Evolutionary conservation across 2,329 filamentous ascomycete species (phyloP), one percentile per base, ranked within the genome.

Genomic region (Ceratocystis smalleyi): DNA sequence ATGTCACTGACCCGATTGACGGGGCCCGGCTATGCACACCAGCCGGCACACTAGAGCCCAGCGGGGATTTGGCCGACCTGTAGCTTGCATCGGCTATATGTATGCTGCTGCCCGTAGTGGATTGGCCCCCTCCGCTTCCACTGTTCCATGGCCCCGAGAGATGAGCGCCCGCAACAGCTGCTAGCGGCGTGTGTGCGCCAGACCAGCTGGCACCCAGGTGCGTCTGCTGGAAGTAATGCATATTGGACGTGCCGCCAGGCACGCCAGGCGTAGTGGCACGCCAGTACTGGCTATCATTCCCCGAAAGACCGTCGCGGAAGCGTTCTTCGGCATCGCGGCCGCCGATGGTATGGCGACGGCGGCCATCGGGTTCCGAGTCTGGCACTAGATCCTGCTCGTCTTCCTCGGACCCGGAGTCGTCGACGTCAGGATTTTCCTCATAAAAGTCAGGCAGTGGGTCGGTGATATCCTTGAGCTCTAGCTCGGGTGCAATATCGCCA

Each of bases 401-500:
- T 2, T 73, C 71, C 5, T 72, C 73, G 0, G 74, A 73, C 1
- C 76, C 76, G 2, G 75, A 76, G 2, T 77, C 76, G 1, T 79
- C 78, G 2, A 77, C 78, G 12, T 84, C 81, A 45, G 84, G 77
- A 30, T 88, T 84, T 69, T 89, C 85, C 70, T 96, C 94, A 77
- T 99, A 99, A 72, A 99, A 99, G 71, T 99, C 94, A 0, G 91
- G 86, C 66, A 97, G 81, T 1, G 94, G 94, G 73, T 99, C 91
- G 70, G 92, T 95, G 67, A 99, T 91, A 74, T 97, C 94, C 75
- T 96, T 97, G 71, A 99, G 86, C 72, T 95, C 90, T 51, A 99
- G 82, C 69, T 88, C 83, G 1, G 94, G 94, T 47, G 88, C 80
- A 61, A 92, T 84, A 32, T 79, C 83, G 59, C 94, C 94, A 73